Evolutionary conservation across 2,329 filamentous ascomycete genomes (phyloP).

Genomic region (Alternaria triticimaculans): DNA sequence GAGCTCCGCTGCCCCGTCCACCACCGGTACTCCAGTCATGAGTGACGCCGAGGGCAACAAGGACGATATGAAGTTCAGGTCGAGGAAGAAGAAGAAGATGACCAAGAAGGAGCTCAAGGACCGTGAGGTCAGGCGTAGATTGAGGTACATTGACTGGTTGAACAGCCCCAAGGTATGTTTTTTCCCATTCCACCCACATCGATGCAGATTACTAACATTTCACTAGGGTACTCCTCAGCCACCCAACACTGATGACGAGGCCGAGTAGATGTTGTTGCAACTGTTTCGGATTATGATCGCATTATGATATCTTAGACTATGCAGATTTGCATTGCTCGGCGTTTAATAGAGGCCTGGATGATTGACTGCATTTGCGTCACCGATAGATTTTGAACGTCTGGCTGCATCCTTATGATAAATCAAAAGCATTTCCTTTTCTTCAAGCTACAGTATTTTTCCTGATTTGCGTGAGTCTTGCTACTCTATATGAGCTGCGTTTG

Average conservation of each 20-base stretch:
- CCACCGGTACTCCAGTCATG: conserved; percentile 71
- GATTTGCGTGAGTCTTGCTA: background rate
- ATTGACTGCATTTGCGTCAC: conserved; percentile 11
- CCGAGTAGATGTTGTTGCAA: conserved; percentile 32
- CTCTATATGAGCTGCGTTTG: background rate
- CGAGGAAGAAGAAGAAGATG: conserved; percentile 98
- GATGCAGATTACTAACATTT: conserved; percentile 25
- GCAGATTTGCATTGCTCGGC: conserved; percentile 29
- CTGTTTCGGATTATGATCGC: conserved; percentile 12
- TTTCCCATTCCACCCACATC: background rate
- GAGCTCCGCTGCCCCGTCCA: conserved; percentile 45
- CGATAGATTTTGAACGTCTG: conserved; percentile 15
- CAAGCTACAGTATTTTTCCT: background rate
- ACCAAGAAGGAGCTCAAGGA: conserved; percentile 97
- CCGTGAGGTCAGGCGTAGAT: conserved; percentile 80
- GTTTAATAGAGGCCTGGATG: conserved; percentile 25
- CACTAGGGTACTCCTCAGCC: conserved; percentile 49
- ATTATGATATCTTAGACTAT: conserved; percentile 19
- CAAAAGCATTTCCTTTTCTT: conserved; percentile 16
- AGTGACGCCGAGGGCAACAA: conserved; percentile 81
- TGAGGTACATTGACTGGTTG: conserved; percentile 81
- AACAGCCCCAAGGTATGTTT: conserved; percentile 68
- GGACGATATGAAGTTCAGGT: conserved; percentile 83
- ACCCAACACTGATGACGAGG: conserved; percentile 51
- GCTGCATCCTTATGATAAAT: conserved; percentile 13